Evolutionary conservation across 371 early-diverging fungal genomes (phyloP), one percentile per base, ranked within the genome.

Genomic region (Mucor irregularis): DNA sequence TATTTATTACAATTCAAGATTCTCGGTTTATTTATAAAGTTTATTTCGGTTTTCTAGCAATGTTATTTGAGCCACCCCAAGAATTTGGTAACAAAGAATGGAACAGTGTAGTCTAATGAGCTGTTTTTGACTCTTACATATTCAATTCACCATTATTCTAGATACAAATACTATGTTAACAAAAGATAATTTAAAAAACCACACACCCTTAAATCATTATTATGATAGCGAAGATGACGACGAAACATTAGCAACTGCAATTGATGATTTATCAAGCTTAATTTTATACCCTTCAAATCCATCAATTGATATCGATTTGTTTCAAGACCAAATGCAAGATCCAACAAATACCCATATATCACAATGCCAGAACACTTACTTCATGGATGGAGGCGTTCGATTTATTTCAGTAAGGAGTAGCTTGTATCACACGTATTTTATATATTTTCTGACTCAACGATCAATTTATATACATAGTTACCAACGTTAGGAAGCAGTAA

Each of bases 331-430:
- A 40, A 72, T 72, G 57, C 44, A 66, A 25, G 57, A 59, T 46
- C 57, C 68, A 17, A 55, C 59, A 17, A 68, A 68, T 51, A 43
- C 46, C 30, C 50, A 53, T 39, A 53, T 68, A 17, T 62, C 69
- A 24, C 56, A 50, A 30, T 66, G 52, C 49, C 64, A 66, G 55
- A 68, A 61, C 25, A 68, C 69, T 22, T 71, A 71, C 46, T 71
- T 71, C 33, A 60, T 71, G 56, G 71, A 71, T 44, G 71, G 71
- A n/a, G 67, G 71, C 30, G 64, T 61, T 25, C 49, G 71, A 49
- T 71, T 72, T 29, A 72, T 72, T 56, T 72, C 72, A 22, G 72
- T 72, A 72, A 57, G n/a, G n/a, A n/a, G 62, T 44, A 16, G 10
- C 45, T 35, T 53, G 21, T 49, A 16, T 11, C 13, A 9, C 24